These are phyloP conservation scores for Tillandsia fasciculata DNA, from an alignment of 176 grass and related monocot species.

Conservation along the genomic window DNA sequence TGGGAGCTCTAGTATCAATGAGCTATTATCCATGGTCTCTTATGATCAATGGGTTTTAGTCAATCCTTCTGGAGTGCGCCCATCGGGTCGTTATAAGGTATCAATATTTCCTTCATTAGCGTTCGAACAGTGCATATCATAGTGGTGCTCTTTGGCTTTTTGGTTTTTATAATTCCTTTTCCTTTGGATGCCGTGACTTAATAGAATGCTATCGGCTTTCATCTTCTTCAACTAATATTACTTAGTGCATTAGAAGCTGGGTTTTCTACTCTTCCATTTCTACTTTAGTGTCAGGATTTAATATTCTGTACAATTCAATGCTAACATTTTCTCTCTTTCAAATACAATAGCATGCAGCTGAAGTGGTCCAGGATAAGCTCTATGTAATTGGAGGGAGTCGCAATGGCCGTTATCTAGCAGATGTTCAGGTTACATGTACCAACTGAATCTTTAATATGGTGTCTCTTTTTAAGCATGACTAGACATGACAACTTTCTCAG, in stretches of 20 bases:
- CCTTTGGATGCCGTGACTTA: not conserved
- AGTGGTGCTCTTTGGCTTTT: not conserved
- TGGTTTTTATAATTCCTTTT: not conserved
- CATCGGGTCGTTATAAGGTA: constrained; percentile 40
- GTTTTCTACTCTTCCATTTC: not conserved
- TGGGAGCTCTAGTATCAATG: constrained; percentile 8
- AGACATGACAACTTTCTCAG: constrained; percentile 23
- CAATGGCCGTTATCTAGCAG: constrained; percentile 81
- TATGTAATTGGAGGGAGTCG: constrained; percentile 87
- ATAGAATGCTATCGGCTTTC: no score
- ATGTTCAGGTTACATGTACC: constrained; percentile 48
- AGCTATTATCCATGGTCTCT: constrained; percentile 17
- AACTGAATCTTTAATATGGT: not conserved
- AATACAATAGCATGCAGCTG: constrained; percentile 57
- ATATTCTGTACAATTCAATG: constrained; percentile 3
- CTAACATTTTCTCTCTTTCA: constrained; percentile 12
- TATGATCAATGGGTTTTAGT: constrained; percentile 39
- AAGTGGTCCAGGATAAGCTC: constrained; percentile 60
- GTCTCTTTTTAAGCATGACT: not conserved
- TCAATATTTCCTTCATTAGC: not conserved
- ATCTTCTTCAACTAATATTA: not conserved
- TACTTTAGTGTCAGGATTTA: not conserved
- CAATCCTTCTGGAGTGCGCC: constrained; percentile 20
- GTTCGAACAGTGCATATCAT: no score
- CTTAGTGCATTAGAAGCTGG: not conserved